phyloP scores from a whole-genome alignment of 768 basidiomycete species.

The Xerocomus brunneocitrinus region DNA sequence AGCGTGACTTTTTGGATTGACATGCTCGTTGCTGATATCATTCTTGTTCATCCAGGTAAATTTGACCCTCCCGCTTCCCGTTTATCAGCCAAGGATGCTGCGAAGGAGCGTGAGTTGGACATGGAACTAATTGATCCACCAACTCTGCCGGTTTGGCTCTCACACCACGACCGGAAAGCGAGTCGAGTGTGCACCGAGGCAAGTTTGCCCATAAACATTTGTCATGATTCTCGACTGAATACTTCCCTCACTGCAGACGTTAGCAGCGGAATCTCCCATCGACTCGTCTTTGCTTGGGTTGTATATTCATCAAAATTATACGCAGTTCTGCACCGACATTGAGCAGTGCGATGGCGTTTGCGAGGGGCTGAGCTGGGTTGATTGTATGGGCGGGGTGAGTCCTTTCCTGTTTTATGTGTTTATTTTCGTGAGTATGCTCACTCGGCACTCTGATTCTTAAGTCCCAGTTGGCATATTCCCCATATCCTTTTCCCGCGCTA shows the following conservation, averaged over 20 bases:
- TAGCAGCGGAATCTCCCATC: constrained; percentile 84
- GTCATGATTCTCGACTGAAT: neutral
- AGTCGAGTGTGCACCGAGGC: constrained; percentile 81
- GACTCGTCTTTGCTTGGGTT: constrained; percentile 86
- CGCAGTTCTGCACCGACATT: constrained; percentile 73
- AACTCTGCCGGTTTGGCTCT: constrained; percentile 55
- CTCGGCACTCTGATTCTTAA: constrained; percentile 20
- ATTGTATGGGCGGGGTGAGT: constrained; percentile 59
- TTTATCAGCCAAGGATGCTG: constrained; percentile 56
- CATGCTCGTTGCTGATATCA: constrained; percentile 1
- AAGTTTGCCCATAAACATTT: constrained; percentile 11
- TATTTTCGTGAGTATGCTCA: neutral
- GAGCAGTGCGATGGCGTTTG: constrained; percentile 68
- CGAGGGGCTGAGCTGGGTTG: constrained; percentile 76
- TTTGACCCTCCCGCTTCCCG: constrained; percentile 59
- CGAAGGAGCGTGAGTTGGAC: constrained; percentile 57
- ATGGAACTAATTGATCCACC: constrained; percentile 49
- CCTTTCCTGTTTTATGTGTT: neutral
- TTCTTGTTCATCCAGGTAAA: constrained; percentile 50
- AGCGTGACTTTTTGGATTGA: neutral
- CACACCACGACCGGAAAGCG: constrained; percentile 54
- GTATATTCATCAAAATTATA: constrained; percentile 93
- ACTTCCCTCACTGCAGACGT: constrained; percentile 37
- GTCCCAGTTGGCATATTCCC: constrained; percentile 58
- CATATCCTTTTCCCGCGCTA: constrained; percentile 83